Conservation (phyloP, 176 grass and related monocot species). For the Oryza officinalis region DNA sequence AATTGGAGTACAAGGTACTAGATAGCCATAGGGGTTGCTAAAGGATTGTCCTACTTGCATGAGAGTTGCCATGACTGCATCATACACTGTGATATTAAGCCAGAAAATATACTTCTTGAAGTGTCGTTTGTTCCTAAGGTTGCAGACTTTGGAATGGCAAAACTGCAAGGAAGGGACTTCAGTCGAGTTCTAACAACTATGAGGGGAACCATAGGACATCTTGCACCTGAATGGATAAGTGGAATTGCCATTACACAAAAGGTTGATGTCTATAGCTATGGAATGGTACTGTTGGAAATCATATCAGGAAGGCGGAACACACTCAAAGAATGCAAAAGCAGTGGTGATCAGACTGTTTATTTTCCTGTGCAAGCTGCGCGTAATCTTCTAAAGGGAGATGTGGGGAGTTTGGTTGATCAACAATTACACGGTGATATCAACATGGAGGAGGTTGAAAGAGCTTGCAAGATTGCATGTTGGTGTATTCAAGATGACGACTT, state of each 20-base stretch:
- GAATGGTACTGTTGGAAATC: neutral
- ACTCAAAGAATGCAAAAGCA: neutral
- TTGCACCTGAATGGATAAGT: neutral
- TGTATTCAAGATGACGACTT: neutral
- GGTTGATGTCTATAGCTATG: neutral
- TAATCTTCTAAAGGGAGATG: neutral
- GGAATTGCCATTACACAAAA: neutral
- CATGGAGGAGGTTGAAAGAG: neutral
- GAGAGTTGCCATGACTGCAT: slow-evolving; percentile 60
- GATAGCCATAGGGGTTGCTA: slow-evolving; percentile 48
- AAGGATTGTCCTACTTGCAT: slow-evolving; percentile 62
- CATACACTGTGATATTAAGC: slow-evolving; percentile 61
- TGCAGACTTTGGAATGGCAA: slow-evolving; percentile 70
- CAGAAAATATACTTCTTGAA: slow-evolving; percentile 46
- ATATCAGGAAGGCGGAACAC: neutral
- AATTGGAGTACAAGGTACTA: slow-evolving; percentile 45
- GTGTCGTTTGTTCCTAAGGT: slow-evolving; percentile 53
- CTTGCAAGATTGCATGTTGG: neutral
- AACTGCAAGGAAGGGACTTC: neutral
- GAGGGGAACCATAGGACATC: neutral
- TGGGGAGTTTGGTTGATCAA: neutral
- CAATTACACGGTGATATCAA: neutral
- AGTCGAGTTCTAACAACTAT: slow-evolving; percentile 1
- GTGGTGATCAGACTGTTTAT: neutral
- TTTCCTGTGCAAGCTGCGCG: neutral